These are phyloP conservation scores for Fusarium brevicatenulatum DNA, from an alignment of 2,329 filamentous ascomycete genomes.

Conservation along the genomic window DNA sequence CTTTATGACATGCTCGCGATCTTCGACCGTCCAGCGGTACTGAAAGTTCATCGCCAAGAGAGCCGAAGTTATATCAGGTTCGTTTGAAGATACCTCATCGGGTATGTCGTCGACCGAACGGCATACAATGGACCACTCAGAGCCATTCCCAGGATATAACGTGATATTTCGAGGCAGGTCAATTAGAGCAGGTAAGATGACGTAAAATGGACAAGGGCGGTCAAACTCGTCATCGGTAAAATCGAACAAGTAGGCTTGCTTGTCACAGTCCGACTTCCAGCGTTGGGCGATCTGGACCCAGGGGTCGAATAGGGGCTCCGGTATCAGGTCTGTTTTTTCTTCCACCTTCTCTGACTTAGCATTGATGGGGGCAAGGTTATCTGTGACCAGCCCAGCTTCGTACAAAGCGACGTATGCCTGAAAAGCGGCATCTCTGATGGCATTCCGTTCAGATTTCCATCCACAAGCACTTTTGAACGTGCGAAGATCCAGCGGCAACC, in stretches of 20 bases:
- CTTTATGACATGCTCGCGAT: conserved; percentile 56
- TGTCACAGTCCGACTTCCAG: conserved; percentile 50
- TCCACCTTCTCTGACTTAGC: conserved; percentile 53
- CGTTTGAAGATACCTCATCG: conserved; percentile 13
- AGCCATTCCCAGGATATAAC: conserved; percentile 53
- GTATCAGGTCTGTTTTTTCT: conserved; percentile 49
- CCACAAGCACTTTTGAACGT: conserved; percentile 35
- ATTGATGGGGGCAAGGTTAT: conserved; percentile 77
- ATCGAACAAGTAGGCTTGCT: conserved; percentile 46
- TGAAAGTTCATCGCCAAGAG: conserved; percentile 60
- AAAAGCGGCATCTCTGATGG: conserved; percentile 84
- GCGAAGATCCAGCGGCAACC: conserved; percentile 63
- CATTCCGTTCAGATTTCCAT: conserved; percentile 79
- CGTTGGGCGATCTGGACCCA: conserved; percentile 57
- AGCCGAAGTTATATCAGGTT: conserved; percentile 56
- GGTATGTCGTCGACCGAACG: conserved; percentile 29
- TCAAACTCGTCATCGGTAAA: conserved; percentile 49
- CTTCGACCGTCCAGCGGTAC: conserved; percentile 56
- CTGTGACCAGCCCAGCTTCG: conserved; percentile 75
- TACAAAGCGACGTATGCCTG: conserved; percentile 79
- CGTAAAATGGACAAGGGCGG: conserved; percentile 49
- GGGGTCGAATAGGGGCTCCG: conserved; percentile 55
- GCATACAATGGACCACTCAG: conserved; percentile 49
- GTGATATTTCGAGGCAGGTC: conserved; percentile 50
- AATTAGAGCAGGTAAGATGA: conserved; percentile 57